Base-by-base conservation (phyloP, 768 basidiomycete genomes). In the Rhodotorula graminis region DNA sequence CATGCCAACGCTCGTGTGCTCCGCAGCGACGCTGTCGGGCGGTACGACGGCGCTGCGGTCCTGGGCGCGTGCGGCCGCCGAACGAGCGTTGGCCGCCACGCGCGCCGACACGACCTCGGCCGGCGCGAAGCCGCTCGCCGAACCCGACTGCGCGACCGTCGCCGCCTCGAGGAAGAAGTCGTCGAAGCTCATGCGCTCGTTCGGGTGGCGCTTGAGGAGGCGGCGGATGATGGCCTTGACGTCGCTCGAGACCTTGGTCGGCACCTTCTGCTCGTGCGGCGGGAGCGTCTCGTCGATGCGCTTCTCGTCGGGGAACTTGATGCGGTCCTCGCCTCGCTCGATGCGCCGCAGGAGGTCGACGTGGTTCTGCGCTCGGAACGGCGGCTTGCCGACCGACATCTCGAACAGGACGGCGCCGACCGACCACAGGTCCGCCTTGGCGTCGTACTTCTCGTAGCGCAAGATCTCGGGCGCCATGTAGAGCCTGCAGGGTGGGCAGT, bases 381-480 rank as follows among this genome's bases (percentile, higher is more conserved):
- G 96, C 3, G 96, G 91, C 77, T 88, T 88, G 6, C 94, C 96
- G 46, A 92, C 90, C 27, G 88, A 85, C 89, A 96, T 97, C 81
- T 99, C 96, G 82, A 88, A 99, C 4, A 98, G 83, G 33, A 99
- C 94, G 0, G 96, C 92, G 11, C 96, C 96, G 60, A 98, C 93
- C 44, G 92, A 94, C 96, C 96, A 99, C 3, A 99, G 85, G 80
- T 99, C 96, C 19, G 92, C 96, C 80, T 93, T 95, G 29, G 94
- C 94, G 80, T 96, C 93, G 81, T 99, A 98, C 80, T 94, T 94
- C 82, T 98, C 90, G 80, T 96, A 96, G 25, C 91, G 88, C 19
- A 99, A 83, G 77, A 99, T 98, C 82, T 99, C 96, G 0, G 96
- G 96, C 0, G 96, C 96, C 96, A 98, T 99, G 82, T 99, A 99